Conservation (phyloP, 441 rosid species). For the Erodium texanum region DNA sequence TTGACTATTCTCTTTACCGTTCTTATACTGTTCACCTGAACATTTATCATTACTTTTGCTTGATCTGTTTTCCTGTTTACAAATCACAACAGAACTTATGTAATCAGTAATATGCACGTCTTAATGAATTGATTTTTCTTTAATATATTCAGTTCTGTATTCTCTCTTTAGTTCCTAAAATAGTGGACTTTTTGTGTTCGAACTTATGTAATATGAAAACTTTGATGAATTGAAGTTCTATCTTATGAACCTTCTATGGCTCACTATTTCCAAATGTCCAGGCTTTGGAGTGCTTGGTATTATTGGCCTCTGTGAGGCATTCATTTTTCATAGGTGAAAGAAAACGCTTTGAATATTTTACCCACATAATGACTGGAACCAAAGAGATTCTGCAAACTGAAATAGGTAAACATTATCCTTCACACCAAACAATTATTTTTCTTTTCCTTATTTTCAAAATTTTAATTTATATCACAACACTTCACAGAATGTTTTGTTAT, state of each 20-base stretch:
- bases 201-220: not conserved
- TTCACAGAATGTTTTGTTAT: no score
- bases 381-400: slow-evolving; percentile 25
- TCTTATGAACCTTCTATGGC: not conserved
- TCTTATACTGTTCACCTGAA: not conserved
- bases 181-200: not conserved
- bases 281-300: slow-evolving; percentile 30
- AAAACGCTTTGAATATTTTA: slow-evolving; percentile 19
- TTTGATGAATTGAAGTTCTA: not conserved
- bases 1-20: not conserved
- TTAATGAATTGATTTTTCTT: not conserved
- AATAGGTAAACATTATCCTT: slow-evolving; percentile 14
- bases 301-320: slow-evolving; percentile 25
- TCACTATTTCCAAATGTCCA: not conserved
- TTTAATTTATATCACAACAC: no score
- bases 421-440: no score
- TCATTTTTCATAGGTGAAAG: slow-evolving; percentile 23
- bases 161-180: not conserved
- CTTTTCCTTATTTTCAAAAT: no score
- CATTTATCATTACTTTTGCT: not conserved
- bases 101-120: not conserved
- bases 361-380: slow-evolving; percentile 23
- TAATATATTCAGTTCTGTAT: not conserved
- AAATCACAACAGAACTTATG: not conserved
- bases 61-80: no score